These are phyloP conservation scores for Erodium maritimum DNA, from an alignment of 345 rosid genomes.

Conservation along the genomic window DNA sequence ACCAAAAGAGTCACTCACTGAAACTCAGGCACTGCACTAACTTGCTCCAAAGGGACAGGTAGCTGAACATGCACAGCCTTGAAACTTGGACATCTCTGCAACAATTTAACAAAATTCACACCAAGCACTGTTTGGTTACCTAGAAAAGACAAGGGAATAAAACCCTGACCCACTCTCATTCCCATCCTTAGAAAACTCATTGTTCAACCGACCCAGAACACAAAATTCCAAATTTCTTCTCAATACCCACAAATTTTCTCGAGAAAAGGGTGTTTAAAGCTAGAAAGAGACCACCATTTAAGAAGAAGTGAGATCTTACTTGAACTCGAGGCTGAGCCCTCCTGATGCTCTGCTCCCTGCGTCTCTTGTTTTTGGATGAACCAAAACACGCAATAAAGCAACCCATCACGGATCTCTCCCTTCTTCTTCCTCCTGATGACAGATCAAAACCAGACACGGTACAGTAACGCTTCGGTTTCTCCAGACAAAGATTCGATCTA, in stretches of 20 bases:
- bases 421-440: background rate
- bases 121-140: background rate
- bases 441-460: background rate
- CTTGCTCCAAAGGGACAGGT: background rate
- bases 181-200: background rate
- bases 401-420: slow-evolving; percentile 34
- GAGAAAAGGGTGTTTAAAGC: background rate
- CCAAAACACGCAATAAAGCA: slow-evolving; percentile 86
- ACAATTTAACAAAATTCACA: background rate
- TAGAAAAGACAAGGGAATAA: background rate
- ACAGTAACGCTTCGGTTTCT: background rate
- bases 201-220: background rate
- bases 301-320: slow-evolving; percentile 17
- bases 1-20: slow-evolving; percentile 23
- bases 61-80: slow-evolving; percentile 14
- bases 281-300: background rate
- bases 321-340: slow-evolving; percentile 25
- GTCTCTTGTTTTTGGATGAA: slow-evolving; percentile 54
- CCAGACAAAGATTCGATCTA: background rate
- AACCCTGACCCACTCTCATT: background rate
- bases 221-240: background rate
- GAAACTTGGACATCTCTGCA: slow-evolving; percentile 19
- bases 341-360: slow-evolving; percentile 21
- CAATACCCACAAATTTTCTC: background rate
- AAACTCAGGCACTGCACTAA: slow-evolving; percentile 12